These are phyloP conservation scores for Wickerhamomyces mucosus DNA, from an alignment of 805 yeast species.

Conservation along the genomic window DNA sequence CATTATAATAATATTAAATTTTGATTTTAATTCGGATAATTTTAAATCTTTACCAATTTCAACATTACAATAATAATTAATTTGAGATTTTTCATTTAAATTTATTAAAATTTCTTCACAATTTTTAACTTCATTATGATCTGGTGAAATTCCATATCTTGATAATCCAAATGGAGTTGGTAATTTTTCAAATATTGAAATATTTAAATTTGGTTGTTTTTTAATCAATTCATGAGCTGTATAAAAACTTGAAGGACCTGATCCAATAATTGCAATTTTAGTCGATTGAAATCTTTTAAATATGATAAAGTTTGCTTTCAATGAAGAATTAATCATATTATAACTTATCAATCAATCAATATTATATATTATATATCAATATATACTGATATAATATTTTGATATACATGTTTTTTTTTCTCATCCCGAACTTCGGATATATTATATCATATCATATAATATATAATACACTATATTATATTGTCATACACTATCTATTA, in stretches of 20 bases:
- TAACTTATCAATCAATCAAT: no score
- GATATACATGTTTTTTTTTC: background rate
- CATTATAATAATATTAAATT: slow-evolving; percentile 66
- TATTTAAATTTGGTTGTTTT: slow-evolving; percentile 28
- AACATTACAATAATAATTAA: slow-evolving; percentile 64
- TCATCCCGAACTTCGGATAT: background rate
- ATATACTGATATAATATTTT: no score
- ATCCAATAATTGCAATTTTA: slow-evolving; percentile 54
- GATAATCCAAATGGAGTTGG: slow-evolving; percentile 91
- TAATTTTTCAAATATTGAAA: slow-evolving; percentile 73
- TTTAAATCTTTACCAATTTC: slow-evolving; percentile 54
- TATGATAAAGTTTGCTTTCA: no score
- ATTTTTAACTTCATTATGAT: slow-evolving; percentile 92
- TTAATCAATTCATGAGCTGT: slow-evolving; percentile 68
- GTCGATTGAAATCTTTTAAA: no score
- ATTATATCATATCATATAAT: background rate
- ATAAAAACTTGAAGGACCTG: slow-evolving; percentile 96
- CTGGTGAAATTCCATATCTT: slow-evolving; percentile 98
- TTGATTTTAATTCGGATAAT: slow-evolving; percentile 36
- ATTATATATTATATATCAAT: background rate
- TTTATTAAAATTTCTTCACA: slow-evolving; percentile 61
- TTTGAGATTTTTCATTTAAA: slow-evolving; percentile 24
- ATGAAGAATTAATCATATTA: no score
- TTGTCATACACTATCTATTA: background rate
- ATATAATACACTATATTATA: background rate